Percentiles rank a stretch among this genome's conserved stretches.
Evolutionary conservation across 306 rosid genomes (phyloP).

Genomic region (Medicago ruthenica): DNA sequence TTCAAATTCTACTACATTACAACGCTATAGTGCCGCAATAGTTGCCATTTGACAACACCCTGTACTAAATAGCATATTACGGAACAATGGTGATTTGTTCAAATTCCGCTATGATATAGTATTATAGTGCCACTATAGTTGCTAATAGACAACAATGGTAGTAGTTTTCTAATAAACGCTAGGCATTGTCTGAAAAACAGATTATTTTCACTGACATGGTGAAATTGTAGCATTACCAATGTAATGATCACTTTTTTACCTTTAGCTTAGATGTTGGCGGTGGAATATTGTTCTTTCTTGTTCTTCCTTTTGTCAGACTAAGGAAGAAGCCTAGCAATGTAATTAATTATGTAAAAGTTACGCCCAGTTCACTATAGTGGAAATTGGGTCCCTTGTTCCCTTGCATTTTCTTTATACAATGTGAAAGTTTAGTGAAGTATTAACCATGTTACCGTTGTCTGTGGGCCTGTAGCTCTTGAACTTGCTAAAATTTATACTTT

Average conservation of each 20-base stretch:
- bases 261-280: constrained; percentile 48
- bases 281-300: constrained; percentile 43
- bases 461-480: neutral
- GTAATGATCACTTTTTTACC: constrained; percentile 41
- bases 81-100: neutral
- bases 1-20: neutral
- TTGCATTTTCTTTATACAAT: constrained; percentile 7
- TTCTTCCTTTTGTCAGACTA: constrained; percentile 31
- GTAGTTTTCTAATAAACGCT: constrained; percentile 35
- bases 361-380: constrained; percentile 39
- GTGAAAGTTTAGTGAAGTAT: constrained; percentile 21
- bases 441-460: constrained; percentile 32
- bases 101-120: neutral
- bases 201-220: constrained; percentile 43
- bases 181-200: constrained; percentile 38
- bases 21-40: neutral
- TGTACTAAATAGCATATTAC: neutral
- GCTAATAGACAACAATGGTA: neutral
- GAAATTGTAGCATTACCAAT: constrained; percentile 47
- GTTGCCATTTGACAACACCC: no score
- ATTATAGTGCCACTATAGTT: neutral
- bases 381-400: constrained; percentile 39
- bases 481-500: neutral
- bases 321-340: constrained; percentile 45
- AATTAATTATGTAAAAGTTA: constrained; percentile 45